Evolutionary conservation across 495 filamentous ascomycete species (phyloP), one percentile per base, ranked within the genome.

Genomic region (Neurospora sp.): DNA sequence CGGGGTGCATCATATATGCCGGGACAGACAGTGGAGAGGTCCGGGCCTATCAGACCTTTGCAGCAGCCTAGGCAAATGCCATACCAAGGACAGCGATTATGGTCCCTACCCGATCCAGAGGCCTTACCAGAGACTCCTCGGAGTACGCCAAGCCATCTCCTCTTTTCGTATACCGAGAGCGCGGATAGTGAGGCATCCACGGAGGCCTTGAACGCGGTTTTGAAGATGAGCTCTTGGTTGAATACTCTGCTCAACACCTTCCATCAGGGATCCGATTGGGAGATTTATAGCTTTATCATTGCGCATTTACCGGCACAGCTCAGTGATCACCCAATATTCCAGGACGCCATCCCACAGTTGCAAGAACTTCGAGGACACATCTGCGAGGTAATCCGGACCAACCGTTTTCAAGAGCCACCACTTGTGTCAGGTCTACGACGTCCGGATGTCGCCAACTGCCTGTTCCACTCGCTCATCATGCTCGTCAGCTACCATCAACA

Each of bases 241-340:
- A 91, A 96, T 69, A 83, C 88, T 10, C 81, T 97, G 44, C 88
- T 94, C 44, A 87, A 86, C 3, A 82, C 97, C 22, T 82, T 99
- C 40, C 89, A 93, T 75, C 84, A 91, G 48, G 92, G 91, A 68
- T 88, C 88, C 39, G 92, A 97, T 70, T 99, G 96, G 96, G 94
- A 98, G 80, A 83, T 97, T 2, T 97, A 97, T 85, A 94, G 92
- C 82, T 97, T 93, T 79, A 87, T 96, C 39, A 85, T 98, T 14
- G 91, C 92, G 14, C 92, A 97, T 79, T 82, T 97, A n/a, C 90
- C 92, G 14, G 90, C 91, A 35, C 95, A 98, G 77, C 86, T 99
- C 41, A 90, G 90, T 77, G 98, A 98, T 78, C 92, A 93, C 74
- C 89, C 92, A n/a, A 83, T 97, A 8, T 98, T 98, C 81, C 84